Evolutionary conservation across 108 stramenopile genomes (phyloP), one percentile per base, ranked within the genome.

Genomic region (Epithemia pelagica): DNA sequence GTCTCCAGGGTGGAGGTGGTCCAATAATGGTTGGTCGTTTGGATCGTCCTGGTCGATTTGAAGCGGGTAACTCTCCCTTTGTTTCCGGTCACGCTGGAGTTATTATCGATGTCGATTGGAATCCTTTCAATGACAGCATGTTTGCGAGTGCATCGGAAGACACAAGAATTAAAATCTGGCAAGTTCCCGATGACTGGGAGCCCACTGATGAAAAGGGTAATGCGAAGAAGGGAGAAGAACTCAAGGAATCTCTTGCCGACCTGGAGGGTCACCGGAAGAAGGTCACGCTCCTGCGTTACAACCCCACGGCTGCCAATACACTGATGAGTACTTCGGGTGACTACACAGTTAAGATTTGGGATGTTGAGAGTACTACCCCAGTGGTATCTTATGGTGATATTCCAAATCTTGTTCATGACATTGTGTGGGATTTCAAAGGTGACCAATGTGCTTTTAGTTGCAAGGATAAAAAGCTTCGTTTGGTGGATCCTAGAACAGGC

Each of bases 41-140:
- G 52, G 89, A 93, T 58, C 82, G 94, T 59, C 89, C 92, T 0
- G 96, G 96, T 28, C 77, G 92, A 26, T 95, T 91, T 69, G 80
- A 83, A 61, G 72, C 81, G 27, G 87, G 87, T 46, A 68, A 73
- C 19, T 76, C 80, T 51, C 93, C 94, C 31, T 80, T 90, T 46
- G 73, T 97, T 33, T 79, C 88, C 52, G 98, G 98, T n/a, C 98
- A 99, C 76, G 68, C 79, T 32, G 86, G 89, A 15, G 74, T 96
- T 8, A 95, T 99, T 26, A 69, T 97, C 10, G 98, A 99, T 69
- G 95, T 94, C 69, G 98, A 99, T 54, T 99, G 95, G 87, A 96
- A 90, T 68, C 98, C 98, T 22, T 98, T 98, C 73, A 91, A 97
- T 72, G 96, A 97, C 72, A 68, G 78, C 69, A 79, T 99, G 79